Percentiles rank a stretch among this genome's conserved stretches.
These are phyloP conservation scores for Exophiala lecanii-corni DNA, from an alignment of 2,329 filamentous ascomycete genomes.

Conservation along the genomic window DNA sequence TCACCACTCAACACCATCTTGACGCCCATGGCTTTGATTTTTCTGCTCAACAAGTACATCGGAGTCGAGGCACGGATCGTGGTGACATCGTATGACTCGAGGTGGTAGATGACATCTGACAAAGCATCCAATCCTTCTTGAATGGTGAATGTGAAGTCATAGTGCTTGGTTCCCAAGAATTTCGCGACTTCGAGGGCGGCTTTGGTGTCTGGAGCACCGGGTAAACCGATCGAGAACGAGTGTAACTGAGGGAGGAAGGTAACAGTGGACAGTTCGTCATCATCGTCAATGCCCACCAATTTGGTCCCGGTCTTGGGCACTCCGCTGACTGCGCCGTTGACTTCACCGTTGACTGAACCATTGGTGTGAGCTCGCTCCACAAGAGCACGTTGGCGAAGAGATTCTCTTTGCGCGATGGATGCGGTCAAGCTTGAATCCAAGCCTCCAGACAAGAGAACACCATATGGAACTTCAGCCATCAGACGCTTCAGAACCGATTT, in stretches of 20 bases:
- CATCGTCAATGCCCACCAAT: conserved; percentile 90
- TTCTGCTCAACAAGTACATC: conserved; percentile 95
- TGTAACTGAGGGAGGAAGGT: conserved; percentile 92
- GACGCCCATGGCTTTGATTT: conserved; percentile 99
- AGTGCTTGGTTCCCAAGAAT: conserved; percentile 95
- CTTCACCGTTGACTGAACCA: conserved; percentile 42
- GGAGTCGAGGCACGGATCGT: conserved; percentile 97
- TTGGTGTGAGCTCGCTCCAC: conserved; percentile 47
- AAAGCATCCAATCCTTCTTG: conserved; percentile 96
- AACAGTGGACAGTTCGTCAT: conserved; percentile 81
- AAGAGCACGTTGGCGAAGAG: conserved; percentile 63
- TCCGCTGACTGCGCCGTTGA: conserved; percentile 31
- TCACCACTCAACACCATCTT: conserved; percentile 99
- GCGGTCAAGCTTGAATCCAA: conserved; percentile 94
- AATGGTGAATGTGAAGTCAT: conserved; percentile 96
- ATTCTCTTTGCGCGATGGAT: conserved; percentile 92
- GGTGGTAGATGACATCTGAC: conserved; percentile 95
- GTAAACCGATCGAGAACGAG: conserved; percentile 97
- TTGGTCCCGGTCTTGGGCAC: conserved; percentile 58
- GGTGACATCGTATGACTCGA: conserved; percentile 96
- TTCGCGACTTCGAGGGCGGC: conserved; percentile 90
- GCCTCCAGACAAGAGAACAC: conserved; percentile 89
- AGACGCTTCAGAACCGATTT: conserved; percentile 89
- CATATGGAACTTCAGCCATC: conserved; percentile 98
- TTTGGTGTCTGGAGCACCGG: conserved; percentile 84